Base-by-base conservation (phyloP, 139 green algal species). In the Coccomyxa sp. region DNA sequence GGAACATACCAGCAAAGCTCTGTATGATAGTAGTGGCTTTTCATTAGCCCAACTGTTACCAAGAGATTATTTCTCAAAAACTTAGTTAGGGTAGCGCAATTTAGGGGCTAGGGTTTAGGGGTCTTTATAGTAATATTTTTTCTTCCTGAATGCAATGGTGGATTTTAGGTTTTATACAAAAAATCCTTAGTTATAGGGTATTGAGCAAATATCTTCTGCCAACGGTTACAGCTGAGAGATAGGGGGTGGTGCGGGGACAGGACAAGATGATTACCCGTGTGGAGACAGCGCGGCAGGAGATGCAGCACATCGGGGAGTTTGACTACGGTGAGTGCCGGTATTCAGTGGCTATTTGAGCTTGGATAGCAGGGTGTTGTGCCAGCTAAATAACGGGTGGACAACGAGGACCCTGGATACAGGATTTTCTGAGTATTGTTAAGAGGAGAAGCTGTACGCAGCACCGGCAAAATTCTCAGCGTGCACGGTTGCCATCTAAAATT, bases 211-310 rank as follows among this genome's bases (percentile, higher is more conserved):
- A n/a, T n/a, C n/a, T n/a, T n/a, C n/a, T n/a, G n/a, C n/a, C n/a
- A n/a, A n/a, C n/a, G n/a, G n/a, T n/a, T 51, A 51, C 38, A 51
- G 10, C 71, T 32, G n/a, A 78, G 27, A 3, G 10, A 21, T 4
- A 31, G n/a, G 18, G 71, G 71, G 14, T 81, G 32, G 25, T 10
- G n/a, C 59, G 58, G n/a, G 38, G 38, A 51, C 87, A 93, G 87
- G 92, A 96, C 71, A 93, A 92, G 80, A 86, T 97, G 82, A 12
- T 94, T 1, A 83, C 92, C 66, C 87, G 95, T 25, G 88, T 98
- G 13, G 28, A 92, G 76, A 98, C 95, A 13, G 94, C 96, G 0
- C 86, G 91, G 32, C 79, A 92, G 51, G 95, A 98, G 82, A 85
- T 88, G 13, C 82, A 87, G 27, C 84, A 88, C 27, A 88, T 96